phyloP scores from a whole-genome alignment of 169 alveolate genomes.

The Babesia microti region DNA sequence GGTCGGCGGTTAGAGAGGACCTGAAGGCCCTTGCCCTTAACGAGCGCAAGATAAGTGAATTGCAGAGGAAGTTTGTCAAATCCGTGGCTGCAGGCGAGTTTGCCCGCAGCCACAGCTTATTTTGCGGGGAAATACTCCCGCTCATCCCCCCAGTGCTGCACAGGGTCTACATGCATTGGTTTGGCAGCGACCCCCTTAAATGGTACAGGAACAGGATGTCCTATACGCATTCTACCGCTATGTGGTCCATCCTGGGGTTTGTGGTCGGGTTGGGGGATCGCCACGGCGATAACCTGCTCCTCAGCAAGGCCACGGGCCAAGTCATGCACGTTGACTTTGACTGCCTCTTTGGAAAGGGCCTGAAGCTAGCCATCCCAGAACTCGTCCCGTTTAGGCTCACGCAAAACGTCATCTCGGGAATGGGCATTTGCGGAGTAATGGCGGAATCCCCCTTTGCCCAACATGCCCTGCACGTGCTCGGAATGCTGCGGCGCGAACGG shows the following conservation, averaged over 20 bases:
- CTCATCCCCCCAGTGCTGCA: slow-evolving; percentile 55
- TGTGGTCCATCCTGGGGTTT: slow-evolving; percentile 93
- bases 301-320: slow-evolving; percentile 79
- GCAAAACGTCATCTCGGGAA: slow-evolving; percentile 72
- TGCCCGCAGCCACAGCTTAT: too few species aligned
- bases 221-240: slow-evolving; percentile 60
- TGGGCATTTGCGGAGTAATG: slow-evolving; percentile 22
- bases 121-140: slow-evolving; percentile 42
- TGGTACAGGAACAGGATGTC: slow-evolving; percentile 24
- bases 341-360: slow-evolving; percentile 93
- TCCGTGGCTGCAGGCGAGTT: slow-evolving; percentile 13
- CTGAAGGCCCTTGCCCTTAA: slow-evolving; percentile 56
- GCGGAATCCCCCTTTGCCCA: slow-evolving; percentile 33
- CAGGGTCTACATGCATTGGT: slow-evolving; percentile 13
- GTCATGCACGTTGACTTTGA: slow-evolving; percentile 95
- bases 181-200: slow-evolving; percentile 21
- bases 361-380: slow-evolving; percentile 90
- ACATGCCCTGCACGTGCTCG: slow-evolving; percentile 36
- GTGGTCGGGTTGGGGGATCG: slow-evolving; percentile 95
- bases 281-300: slow-evolving; percentile 90
- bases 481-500: slow-evolving; percentile 23
- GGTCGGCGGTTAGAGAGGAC: slow-evolving; percentile 54
- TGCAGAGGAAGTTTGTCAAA: slow-evolving; percentile 5
- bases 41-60: slow-evolving; percentile 45
- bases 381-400: slow-evolving; percentile 94